Evolutionary conservation across 1,284 basidiomycete genomes (phyloP).

Genomic region (Cystobasidium pallidum): DNA sequence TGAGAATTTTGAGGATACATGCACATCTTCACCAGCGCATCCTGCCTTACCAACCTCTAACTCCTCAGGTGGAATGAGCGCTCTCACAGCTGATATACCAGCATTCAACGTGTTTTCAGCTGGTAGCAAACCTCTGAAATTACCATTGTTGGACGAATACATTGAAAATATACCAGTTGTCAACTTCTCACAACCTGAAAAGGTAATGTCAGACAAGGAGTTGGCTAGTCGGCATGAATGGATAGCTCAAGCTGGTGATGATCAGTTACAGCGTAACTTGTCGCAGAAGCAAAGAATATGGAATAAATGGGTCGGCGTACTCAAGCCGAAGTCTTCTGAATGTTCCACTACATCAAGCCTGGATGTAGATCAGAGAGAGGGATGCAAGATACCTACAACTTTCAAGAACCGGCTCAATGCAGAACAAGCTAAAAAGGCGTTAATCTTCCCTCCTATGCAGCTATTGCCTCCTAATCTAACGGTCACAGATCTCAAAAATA

Average conservation of each 20-base stretch:
- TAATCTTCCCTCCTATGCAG: slow-evolving; percentile 52
- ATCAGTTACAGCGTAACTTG: neutral
- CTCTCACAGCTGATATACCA: slow-evolving; percentile 44
- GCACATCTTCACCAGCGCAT: neutral
- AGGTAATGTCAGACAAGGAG: slow-evolving; percentile 32
- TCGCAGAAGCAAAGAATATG: neutral
- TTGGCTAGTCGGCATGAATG: slow-evolving; percentile 47
- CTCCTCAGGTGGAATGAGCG: slow-evolving; percentile 13
- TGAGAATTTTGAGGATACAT: neutral
- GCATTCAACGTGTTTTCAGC: slow-evolving; percentile 53
- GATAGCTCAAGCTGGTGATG: slow-evolving; percentile 36
- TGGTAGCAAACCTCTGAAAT: slow-evolving; percentile 53
- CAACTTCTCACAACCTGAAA: slow-evolving; percentile 20
- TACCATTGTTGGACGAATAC: slow-evolving; percentile 54
- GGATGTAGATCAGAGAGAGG: neutral
- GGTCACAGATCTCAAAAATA: slow-evolving; percentile 50
- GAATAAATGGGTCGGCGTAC: neutral
- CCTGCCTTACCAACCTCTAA: slow-evolving; percentile 34
- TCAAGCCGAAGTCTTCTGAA: slow-evolving; percentile 13
- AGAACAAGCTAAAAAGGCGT: slow-evolving; percentile 30
- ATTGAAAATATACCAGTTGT: slow-evolving; percentile 47
- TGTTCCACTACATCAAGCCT: neutral
- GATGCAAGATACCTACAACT: slow-evolving; percentile 3
- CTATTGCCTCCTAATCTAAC: slow-evolving; percentile 48
- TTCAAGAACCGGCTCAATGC: neutral